Evolutionary conservation across 208 protist species (phyloP).

Genomic region (Crithidia acanthocephali): DNA sequence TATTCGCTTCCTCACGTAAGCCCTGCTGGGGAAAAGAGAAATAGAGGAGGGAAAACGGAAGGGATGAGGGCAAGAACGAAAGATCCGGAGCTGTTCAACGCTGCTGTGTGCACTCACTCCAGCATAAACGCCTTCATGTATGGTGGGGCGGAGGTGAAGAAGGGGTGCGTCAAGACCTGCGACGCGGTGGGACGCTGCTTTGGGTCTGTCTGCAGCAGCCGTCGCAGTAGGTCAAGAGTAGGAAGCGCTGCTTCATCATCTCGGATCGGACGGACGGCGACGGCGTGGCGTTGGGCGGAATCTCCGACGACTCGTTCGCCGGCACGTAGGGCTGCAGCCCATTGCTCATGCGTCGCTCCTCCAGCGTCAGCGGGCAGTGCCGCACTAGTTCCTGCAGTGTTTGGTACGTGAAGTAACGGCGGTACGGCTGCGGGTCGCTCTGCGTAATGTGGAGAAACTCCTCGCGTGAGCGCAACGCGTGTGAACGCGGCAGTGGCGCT

Average conservation of each 20-base stretch:
- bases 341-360: conserved; percentile 68
- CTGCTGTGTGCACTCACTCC: conserved; percentile 16
- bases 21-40: too few species aligned
- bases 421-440: conserved; percentile 52
- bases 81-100: neutral
- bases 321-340: conserved; percentile 47
- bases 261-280: conserved; percentile 43
- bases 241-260: conserved; percentile 78
- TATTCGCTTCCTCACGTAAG: too few species aligned
- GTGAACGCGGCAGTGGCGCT: neutral
- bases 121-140: conserved; percentile 53
- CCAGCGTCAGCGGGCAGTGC: conserved; percentile 59
- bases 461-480: conserved; percentile 25
- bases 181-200: conserved; percentile 52
- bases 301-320: conserved; percentile 18
- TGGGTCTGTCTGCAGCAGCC: conserved; percentile 68
- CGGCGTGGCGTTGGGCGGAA: conserved; percentile 19
- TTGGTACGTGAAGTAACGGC: conserved; percentile 62
- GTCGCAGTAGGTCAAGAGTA: conserved; percentile 72
- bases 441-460: conserved; percentile 26
- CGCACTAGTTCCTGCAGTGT: conserved; percentile 77
- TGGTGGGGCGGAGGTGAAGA: conserved; percentile 60
- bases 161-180: conserved; percentile 67
- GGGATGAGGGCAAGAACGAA: neutral
- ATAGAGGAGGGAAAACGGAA: neutral